Conservation (phyloP, 2,329 filamentous ascomycete species). For the Emmonsia crescens region DNA sequence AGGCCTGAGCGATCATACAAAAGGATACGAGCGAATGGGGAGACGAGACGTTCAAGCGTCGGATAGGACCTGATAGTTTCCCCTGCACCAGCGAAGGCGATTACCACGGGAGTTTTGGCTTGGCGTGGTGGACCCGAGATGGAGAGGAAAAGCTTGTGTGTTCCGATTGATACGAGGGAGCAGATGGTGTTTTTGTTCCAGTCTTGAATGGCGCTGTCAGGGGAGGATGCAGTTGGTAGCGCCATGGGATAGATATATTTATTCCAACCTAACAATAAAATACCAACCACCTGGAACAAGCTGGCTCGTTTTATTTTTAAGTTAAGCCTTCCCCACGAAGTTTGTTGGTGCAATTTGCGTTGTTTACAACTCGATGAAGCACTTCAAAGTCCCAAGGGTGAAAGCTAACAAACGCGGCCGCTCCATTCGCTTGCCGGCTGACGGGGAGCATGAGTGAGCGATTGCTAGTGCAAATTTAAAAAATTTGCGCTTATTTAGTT, state of each 20-base stretch:
- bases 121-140: constrained; percentile 19
- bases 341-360: no score
- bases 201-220: neutral
- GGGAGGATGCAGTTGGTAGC: neutral
- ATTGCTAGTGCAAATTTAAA: no score
- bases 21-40: constrained; percentile 20
- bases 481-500: no score
- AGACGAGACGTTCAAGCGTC: constrained; percentile 23
- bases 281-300: neutral
- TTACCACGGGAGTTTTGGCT: constrained; percentile 20
- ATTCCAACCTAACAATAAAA: neutral
- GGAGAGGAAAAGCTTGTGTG: constrained; percentile 23
- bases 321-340: neutral
- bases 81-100: constrained; percentile 28
- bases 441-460: no score
- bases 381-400: no score
- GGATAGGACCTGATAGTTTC: constrained; percentile 25
- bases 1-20: constrained; percentile 32
- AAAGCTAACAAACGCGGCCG: no score
- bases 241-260: neutral
- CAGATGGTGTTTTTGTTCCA: constrained; percentile 3
- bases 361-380: no score
- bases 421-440: no score
- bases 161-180: constrained; percentile 22
- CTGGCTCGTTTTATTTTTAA: neutral